Conservation (phyloP, 2,329 filamentous ascomycete genomes). For the Clonostachys byssicola region DNA sequence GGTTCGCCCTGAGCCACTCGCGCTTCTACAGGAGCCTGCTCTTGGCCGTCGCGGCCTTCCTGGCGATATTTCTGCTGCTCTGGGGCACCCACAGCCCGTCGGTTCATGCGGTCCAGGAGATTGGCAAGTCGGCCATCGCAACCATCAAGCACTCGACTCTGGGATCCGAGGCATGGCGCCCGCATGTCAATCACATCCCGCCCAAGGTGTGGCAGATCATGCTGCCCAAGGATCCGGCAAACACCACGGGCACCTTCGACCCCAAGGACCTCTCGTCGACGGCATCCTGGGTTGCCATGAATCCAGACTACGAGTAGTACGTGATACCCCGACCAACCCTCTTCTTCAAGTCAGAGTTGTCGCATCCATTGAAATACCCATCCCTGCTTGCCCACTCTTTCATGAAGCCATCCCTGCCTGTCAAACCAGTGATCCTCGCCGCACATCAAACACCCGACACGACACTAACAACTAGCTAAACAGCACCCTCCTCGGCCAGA, state of each 20-base stretch:
- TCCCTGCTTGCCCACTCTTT: background rate
- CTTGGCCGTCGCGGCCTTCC: too few relatives aligned
- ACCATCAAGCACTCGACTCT: too few relatives aligned
- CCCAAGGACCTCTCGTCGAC: constrained; percentile 3
- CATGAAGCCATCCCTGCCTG: background rate
- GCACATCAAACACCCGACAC: constrained; percentile 1
- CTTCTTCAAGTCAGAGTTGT: background rate
- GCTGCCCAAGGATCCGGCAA: constrained; percentile 1
- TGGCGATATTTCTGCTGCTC: too few relatives aligned
- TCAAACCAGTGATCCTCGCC: too few relatives aligned
- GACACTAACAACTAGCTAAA: background rate
- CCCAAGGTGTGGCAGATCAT: constrained; percentile 7
- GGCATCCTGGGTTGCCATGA: constrained; percentile 6
- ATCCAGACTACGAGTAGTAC: constrained; percentile 7
- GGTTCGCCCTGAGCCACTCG: too few relatives aligned
- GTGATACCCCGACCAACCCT: background rate
- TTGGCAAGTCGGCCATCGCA: too few relatives aligned
- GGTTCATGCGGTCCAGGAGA: too few relatives aligned
- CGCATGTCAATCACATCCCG: constrained; percentile 1
- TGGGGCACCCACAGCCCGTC: too few relatives aligned
- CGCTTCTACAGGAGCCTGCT: too few relatives aligned
- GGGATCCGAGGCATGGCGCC: too few relatives aligned
- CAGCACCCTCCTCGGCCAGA: constrained; percentile 13
- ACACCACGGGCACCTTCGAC: background rate
- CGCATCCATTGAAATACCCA: background rate